Evolutionary conservation across 1,284 basidiomycete genomes (phyloP).

Genomic region (Cystobasidium pallidum): DNA sequence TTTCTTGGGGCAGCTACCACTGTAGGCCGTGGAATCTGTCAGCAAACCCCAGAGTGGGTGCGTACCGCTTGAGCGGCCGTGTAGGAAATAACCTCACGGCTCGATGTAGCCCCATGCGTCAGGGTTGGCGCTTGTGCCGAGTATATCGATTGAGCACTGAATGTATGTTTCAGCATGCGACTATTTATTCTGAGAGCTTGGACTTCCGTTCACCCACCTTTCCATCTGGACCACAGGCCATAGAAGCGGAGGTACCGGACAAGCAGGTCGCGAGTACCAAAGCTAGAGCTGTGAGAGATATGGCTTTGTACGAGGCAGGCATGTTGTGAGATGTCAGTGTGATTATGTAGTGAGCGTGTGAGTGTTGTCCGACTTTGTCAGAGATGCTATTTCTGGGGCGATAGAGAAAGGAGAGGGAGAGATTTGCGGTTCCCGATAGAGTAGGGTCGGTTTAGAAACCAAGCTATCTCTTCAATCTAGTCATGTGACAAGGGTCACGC

Average conservation of each 20-base stretch:
- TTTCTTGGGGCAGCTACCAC: neutral
- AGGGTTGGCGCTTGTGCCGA: neutral
- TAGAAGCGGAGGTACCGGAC: neutral
- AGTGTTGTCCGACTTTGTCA: neutral
- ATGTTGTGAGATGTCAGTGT: neutral
- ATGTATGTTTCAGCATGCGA: neutral
- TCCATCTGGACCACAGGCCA: neutral
- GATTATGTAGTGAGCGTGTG: neutral
- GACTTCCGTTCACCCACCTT: neutral
- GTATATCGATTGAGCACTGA: neutral
- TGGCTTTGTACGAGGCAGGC: neutral
- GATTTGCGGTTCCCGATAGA: too few species aligned
- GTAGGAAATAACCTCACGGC: neutral
- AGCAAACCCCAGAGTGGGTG: neutral
- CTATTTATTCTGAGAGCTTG: neutral
- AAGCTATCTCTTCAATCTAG: too few species aligned
- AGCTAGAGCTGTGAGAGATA: neutral
- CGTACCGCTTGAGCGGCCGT: neutral
- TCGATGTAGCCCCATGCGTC: neutral
- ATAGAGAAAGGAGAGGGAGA: too few species aligned
- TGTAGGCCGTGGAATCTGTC: neutral
- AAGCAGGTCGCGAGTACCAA: neutral
- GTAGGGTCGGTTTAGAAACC: too few species aligned
- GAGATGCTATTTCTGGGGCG: too few species aligned
- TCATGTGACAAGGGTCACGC: too few species aligned